A percentile compares a stretch with the other conserved stretches of the same genome.
phyloP scores from a whole-genome alignment of 2,329 filamentous ascomycete genomes.

The Hymenoscyphus repandus region DNA sequence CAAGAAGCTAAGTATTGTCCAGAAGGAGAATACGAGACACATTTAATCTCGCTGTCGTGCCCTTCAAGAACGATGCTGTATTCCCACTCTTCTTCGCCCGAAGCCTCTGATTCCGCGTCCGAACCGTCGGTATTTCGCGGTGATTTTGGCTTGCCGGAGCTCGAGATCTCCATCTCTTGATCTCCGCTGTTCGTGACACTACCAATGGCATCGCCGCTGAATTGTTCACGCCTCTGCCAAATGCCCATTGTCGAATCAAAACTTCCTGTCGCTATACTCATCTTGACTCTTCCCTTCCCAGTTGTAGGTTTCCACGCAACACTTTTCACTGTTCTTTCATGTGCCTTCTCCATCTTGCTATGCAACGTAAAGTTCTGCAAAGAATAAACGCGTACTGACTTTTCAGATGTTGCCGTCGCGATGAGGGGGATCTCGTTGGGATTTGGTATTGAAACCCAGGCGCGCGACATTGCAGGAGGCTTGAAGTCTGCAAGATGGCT shows the following conservation, averaged over 20 bases:
- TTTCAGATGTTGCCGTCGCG: conserved; percentile 82
- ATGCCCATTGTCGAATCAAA: conserved; percentile 90
- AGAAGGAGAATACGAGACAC: conserved; percentile 66
- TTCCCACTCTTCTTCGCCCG: conserved; percentile 74
- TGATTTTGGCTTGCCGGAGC: conserved; percentile 19
- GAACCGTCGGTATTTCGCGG: conserved; percentile 21
- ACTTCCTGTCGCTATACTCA: conserved; percentile 83
- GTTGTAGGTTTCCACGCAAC: conserved; percentile 81
- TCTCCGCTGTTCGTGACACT: conserved; percentile 13
- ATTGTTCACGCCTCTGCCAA: conserved; percentile 58
- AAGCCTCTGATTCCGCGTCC: conserved; percentile 35
- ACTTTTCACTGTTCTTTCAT: conserved; percentile 82
- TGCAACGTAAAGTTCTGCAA: conserved; percentile 75
- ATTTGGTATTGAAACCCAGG: conserved; percentile 83
- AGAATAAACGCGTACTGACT: conserved; percentile 84
- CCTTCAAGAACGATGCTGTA: conserved; percentile 90
- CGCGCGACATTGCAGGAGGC: conserved; percentile 59
- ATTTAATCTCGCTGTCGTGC: conserved; percentile 90
- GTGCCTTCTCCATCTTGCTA: conserved; percentile 76
- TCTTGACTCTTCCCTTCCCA: conserved; percentile 47
- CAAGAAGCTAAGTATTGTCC: conserved; percentile 84
- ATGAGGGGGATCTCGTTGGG: conserved; percentile 74
- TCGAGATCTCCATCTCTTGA: conserved; percentile 40
- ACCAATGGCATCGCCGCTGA: background rate
- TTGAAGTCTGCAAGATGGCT: conserved; percentile 29